Base-by-base conservation (phyloP, 805 yeast genomes). In the Ogataea philodendri region DNA sequence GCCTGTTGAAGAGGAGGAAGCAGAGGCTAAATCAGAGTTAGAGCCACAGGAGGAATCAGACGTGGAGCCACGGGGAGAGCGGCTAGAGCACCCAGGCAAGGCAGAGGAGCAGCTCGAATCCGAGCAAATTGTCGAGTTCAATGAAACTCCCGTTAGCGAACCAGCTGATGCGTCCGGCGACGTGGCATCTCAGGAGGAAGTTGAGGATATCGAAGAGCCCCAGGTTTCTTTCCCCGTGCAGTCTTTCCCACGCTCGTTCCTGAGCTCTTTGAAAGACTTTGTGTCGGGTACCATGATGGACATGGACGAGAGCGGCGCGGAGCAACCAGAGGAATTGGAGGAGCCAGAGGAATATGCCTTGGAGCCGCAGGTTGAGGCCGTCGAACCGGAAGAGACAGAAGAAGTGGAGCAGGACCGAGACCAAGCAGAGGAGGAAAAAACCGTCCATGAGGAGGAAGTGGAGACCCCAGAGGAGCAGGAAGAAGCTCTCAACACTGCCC, bases 231-330 rank as follows among this genome's bases (percentile, higher is more conserved):
- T n/a, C n/a, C n/a, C n/a, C n/a, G n/a, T n/a, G n/a, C n/a, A n/a
- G n/a, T n/a, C n/a, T n/a, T n/a, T n/a, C n/a, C n/a, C n/a, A n/a
- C n/a, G n/a, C n/a, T n/a, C n/a, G 7, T 18, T 37, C 15, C 16
- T 37, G n/a, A 20, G 26, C 11, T 26, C 42, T 6, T 14, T 35
- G 16, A 9, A 22, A 10, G 29, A 41, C 3, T 41, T 45, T 32
- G 46, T 36, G 9, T 36, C 44, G 10, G 45, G 37, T 5, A 18
- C 40, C 7, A 39, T 41, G 42, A 32, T 41, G 42, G 42, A 44
- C 22, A 36, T 41, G 29, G 36, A 33, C 1, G 24, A 2, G 39
- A 26, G 9, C 33, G 18, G 11, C 34, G 26, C 5, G 30, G 32
- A n/a, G 19, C 22, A 22, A 10, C 13, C 16, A 8, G 19, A 15